These are phyloP conservation scores for Globisporangium radiosum DNA, from an alignment of 352 stramenopile species.

Conservation along the genomic window DNA sequence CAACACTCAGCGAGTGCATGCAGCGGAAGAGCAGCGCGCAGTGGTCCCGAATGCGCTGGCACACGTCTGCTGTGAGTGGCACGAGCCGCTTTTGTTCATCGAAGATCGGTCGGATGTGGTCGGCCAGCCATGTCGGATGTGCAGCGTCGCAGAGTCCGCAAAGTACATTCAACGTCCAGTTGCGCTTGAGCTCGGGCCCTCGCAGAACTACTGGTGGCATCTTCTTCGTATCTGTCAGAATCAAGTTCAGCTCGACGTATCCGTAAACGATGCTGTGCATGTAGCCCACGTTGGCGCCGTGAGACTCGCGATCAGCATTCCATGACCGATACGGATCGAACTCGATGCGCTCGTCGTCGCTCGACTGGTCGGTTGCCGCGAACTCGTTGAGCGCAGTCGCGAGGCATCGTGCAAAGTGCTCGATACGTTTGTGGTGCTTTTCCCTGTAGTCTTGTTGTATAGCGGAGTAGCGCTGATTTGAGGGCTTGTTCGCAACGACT, in stretches of 20 bases:
- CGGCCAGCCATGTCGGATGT: constrained; percentile 7
- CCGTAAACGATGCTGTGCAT: constrained; percentile 1
- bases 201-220: background rate
- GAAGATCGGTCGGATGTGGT: constrained; percentile 4
- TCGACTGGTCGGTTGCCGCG: background rate
- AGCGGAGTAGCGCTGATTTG: too few relatives aligned
- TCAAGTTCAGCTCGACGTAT: constrained; percentile 14
- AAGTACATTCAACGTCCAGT: too few relatives aligned
- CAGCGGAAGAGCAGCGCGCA: constrained; percentile 9
- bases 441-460: too few relatives aligned
- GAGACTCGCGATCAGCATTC: too few relatives aligned
- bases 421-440: background rate
- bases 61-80: constrained; percentile 9
- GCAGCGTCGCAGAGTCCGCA: background rate
- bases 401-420: background rate
- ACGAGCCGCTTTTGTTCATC: constrained; percentile 6
- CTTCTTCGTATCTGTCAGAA: constrained; percentile 6
- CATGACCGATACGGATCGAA: background rate
- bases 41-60: constrained; percentile 10
- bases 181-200: too few relatives aligned
- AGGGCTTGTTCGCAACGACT: too few relatives aligned
- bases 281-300: too few relatives aligned
- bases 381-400: background rate
- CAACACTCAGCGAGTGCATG: constrained; percentile 1
- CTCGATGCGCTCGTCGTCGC: background rate